Percentiles rank a stretch among this genome's conserved stretches.
Evolutionary conservation across 495 filamentous ascomycete species (phyloP).

Genomic region (Xylaria palmicola): DNA sequence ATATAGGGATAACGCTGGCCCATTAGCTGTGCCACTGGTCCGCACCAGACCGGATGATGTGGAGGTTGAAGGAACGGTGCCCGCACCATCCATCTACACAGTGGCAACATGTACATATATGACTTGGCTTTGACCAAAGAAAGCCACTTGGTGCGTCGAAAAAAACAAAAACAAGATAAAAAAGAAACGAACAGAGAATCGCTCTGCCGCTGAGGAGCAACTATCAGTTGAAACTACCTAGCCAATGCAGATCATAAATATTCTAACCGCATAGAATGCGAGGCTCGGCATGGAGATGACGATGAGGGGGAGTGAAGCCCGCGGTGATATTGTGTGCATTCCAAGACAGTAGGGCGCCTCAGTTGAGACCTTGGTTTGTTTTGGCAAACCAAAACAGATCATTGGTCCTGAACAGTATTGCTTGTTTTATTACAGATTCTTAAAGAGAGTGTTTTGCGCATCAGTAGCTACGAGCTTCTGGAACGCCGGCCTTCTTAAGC

Average conservation of each 20-base stretch:
- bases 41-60: conserved; percentile 2
- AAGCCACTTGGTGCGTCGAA: conserved; percentile 19
- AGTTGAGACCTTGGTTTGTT: conserved; percentile 24
- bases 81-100: conserved; percentile 15
- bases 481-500: conserved; percentile 22
- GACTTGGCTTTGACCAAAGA: conserved; percentile 16
- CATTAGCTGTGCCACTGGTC: conserved; percentile 4
- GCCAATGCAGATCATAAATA: conserved; percentile 14
- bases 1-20: conserved; percentile 1
- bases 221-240: conserved; percentile 12
- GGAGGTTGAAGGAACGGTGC: background rate
- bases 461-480: conserved; percentile 20
- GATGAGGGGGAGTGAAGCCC: conserved; percentile 7
- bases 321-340: conserved; percentile 18
- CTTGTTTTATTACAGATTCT: conserved; percentile 33
- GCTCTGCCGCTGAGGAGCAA: conserved; percentile 22
- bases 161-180: conserved; percentile 23
- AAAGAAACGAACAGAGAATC: too few species aligned
- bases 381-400: conserved; percentile 20
- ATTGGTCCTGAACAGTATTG: conserved; percentile 22
- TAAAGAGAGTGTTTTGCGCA: background rate
- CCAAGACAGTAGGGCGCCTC: conserved; percentile 28
- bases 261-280: conserved; percentile 14
- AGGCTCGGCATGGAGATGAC: conserved; percentile 17
- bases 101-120: conserved; percentile 31